A percentile compares a stretch with the other conserved stretches of the same genome.
phyloP scores from a whole-genome alignment of 164 flowering plant species.

The Pachysandra terminalis region DNA sequence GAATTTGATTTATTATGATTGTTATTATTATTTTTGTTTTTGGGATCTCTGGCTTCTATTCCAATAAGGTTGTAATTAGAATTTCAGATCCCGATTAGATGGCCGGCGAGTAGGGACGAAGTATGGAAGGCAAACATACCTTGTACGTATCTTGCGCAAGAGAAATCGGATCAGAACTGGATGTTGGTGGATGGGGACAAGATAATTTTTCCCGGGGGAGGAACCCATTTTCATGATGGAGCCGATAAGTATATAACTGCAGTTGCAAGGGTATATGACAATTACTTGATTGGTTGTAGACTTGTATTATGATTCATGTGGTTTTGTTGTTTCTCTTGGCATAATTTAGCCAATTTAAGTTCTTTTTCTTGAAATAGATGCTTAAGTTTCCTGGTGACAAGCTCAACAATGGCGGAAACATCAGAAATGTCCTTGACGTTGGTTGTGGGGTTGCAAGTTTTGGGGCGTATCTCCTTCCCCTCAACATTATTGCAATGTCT shows the following conservation, averaged over 20 bases:
- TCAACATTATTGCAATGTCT: conserved; percentile 62
- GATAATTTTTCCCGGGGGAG: conserved; percentile 87
- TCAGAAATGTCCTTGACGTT: conserved; percentile 72
- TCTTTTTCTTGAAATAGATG: conserved; percentile 46
- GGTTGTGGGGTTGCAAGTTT: conserved; percentile 91
- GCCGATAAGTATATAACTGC: conserved; percentile 74
- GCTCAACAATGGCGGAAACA: conserved; percentile 62
- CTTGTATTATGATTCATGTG: not conserved
- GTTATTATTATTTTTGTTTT: not conserved
- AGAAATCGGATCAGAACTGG: conserved; percentile 89
- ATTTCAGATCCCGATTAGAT: conserved; percentile 71
- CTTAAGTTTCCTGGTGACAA: conserved; percentile 70
- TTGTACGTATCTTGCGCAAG: conserved; percentile 75
- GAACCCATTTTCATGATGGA: conserved; percentile 82
- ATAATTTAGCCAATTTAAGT: not conserved
- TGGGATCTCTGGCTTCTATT: conserved; percentile 18
- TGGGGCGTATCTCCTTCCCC: conserved; percentile 75
- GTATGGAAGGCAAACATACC: conserved; percentile 91
- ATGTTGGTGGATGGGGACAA: conserved; percentile 84
- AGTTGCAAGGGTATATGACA: conserved; percentile 50
- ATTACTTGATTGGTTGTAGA: not conserved
- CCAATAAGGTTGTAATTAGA: conserved; percentile 27
- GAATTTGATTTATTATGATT: not conserved
- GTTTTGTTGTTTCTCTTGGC: not conserved
- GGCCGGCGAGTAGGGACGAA: conserved; percentile 85